phyloP scores from a whole-genome alignment of 192 early-diverging fungal species.

The Phycomyces blakesleeanus region DNA sequence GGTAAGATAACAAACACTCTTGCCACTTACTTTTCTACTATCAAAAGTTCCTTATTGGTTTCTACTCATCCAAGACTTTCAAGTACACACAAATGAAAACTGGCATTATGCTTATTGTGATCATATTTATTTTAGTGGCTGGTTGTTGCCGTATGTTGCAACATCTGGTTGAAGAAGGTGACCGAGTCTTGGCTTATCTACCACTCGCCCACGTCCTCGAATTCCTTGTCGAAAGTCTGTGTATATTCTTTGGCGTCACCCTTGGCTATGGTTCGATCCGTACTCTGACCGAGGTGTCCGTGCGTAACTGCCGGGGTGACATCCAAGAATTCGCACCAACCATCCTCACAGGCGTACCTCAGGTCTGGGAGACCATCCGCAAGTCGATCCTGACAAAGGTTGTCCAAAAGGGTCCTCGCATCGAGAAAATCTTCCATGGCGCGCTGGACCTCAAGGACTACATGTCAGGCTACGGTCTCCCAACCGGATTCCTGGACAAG shows the following conservation, averaged over 20 bases:
- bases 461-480: constrained; percentile 40
- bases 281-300: constrained; percentile 60
- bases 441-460: constrained; percentile 54
- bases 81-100: background rate
- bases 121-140: constrained; percentile 41
- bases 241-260: constrained; percentile 43
- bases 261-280: constrained; percentile 64
- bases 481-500: constrained; percentile 50
- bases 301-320: constrained; percentile 59
- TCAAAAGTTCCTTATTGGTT: background rate
- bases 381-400: constrained; percentile 64
- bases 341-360: constrained; percentile 71
- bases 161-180: constrained; percentile 29
- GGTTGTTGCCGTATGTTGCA: constrained; percentile 52
- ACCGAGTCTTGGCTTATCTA: constrained; percentile 51
- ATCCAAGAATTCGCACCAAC: constrained; percentile 66
- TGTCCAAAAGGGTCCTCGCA: constrained; percentile 33
- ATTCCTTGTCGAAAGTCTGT: constrained; percentile 54
- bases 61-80: background rate
- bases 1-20: constrained; percentile 36
- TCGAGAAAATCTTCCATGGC: constrained; percentile 54
- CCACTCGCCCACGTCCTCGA: constrained; percentile 71
- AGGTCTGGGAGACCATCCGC: constrained; percentile 76
- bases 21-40: too few relatives aligned
- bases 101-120: background rate